Evolutionary conservation across 192 early-diverging fungal species (phyloP).

Genomic region (Lunasporangiospora selenospora): DNA sequence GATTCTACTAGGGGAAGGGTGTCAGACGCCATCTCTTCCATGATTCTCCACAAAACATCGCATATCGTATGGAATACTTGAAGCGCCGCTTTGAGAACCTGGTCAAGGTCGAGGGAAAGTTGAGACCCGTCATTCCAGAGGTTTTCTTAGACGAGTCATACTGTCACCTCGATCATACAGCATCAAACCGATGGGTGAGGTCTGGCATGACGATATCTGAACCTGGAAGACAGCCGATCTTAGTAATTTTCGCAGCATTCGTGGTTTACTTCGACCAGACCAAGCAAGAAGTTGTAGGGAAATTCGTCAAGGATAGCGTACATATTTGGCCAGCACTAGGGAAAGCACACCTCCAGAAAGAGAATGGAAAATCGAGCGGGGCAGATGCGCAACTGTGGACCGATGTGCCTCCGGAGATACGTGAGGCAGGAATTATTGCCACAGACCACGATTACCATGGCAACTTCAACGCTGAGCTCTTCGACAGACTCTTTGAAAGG

Average conservation of each 20-base stretch:
- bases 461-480: neutral
- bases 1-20: constrained; percentile 6
- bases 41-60: constrained; percentile 1
- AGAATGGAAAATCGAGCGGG: neutral
- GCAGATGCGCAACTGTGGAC: neutral
- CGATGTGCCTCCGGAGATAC: neutral
- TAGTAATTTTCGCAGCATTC: constrained; percentile 15
- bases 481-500: neutral
- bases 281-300: neutral
- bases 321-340: constrained; percentile 13
- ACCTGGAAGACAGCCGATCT: constrained; percentile 1
- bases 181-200: neutral
- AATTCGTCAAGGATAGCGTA: constrained; percentile 6
- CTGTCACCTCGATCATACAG: constrained; percentile 11
- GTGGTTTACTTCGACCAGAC: constrained; percentile 5
- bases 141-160: constrained; percentile 14
- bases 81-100: constrained; percentile 1
- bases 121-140: neutral
- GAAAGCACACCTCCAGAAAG: neutral
- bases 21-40: constrained; percentile 4
- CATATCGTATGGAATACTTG: constrained; percentile 2
- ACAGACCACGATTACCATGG: constrained; percentile 1
- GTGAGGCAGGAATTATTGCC: neutral
- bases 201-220: neutral
- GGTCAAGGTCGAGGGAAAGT: neutral